phyloP scores from a whole-genome alignment of 441 rosid species.

The Eutrema salsugineum region DNA sequence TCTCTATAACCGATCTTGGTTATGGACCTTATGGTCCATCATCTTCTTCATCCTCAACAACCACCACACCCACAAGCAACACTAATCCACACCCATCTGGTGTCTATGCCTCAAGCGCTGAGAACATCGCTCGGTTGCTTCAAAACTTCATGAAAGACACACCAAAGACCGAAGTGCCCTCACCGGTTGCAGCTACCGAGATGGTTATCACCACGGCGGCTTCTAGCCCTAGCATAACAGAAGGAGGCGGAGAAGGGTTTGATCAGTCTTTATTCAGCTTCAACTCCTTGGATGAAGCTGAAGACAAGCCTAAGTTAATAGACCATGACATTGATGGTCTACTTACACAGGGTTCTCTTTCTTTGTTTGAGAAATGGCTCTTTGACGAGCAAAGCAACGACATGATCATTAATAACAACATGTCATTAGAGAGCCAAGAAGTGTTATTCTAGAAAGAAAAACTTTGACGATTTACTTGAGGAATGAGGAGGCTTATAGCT shows the following conservation, averaged over 20 bases:
- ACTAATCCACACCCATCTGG: slow-evolving; percentile 22
- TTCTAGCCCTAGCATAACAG: slow-evolving; percentile 35
- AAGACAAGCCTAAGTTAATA: slow-evolving; percentile 37
- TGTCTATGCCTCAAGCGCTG: slow-evolving; percentile 52
- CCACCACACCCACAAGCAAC: slow-evolving; percentile 4
- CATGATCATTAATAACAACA: slow-evolving; percentile 38
- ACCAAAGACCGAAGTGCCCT: slow-evolving; percentile 21
- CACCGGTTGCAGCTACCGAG: slow-evolving; percentile 20
- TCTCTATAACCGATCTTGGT: slow-evolving; percentile 12
- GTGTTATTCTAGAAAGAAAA: slow-evolving; percentile 32
- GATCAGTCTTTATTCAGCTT: slow-evolving; percentile 36
- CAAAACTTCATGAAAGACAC: slow-evolving; percentile 43
- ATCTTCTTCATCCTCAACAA: slow-evolving; percentile 25
- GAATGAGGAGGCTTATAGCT: slow-evolving; percentile 4
- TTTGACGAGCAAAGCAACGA: slow-evolving; percentile 60
- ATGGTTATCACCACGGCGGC: slow-evolving; percentile 10
- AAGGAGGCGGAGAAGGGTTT: slow-evolving; percentile 41
- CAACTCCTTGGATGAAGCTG: slow-evolving; percentile 36
- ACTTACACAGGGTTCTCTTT: slow-evolving; percentile 50
- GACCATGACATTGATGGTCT: slow-evolving; percentile 25
- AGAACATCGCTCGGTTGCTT: slow-evolving; percentile 65
- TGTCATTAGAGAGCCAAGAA: slow-evolving; percentile 46
- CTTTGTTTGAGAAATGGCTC: slow-evolving; percentile 86
- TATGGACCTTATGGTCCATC: slow-evolving; percentile 28
- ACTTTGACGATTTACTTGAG: background rate